Percentiles rank a stretch among this genome's conserved stretches.
Evolutionary conservation across 352 stramenopile genomes (phyloP).

Genomic region (Phytopythium oedochilum): DNA sequence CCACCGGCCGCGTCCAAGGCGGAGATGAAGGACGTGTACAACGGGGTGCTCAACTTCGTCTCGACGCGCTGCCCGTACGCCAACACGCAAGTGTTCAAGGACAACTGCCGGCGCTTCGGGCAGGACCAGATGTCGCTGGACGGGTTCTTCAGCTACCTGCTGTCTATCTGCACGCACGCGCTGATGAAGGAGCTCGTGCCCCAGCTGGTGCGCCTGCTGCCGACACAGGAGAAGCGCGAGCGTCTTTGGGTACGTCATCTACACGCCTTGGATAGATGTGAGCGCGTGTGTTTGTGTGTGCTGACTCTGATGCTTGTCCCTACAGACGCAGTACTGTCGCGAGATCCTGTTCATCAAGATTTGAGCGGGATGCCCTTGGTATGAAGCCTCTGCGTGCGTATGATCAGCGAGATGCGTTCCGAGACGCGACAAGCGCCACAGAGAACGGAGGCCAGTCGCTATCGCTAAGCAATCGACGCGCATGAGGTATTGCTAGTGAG

Average conservation of each 20-base stretch:
- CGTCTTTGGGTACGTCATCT: slow-evolving; percentile 61
- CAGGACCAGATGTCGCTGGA: slow-evolving; percentile 85
- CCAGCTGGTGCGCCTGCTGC: slow-evolving; percentile 74
- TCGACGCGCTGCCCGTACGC: slow-evolving; percentile 74
- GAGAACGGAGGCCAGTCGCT: neutral
- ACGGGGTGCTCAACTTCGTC: slow-evolving; percentile 75
- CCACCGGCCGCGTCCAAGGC: slow-evolving; percentile 44
- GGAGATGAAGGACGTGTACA: slow-evolving; percentile 84
- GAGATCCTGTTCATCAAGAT: slow-evolving; percentile 6
- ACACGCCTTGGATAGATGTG: too few species aligned
- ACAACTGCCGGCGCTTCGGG: slow-evolving; percentile 85
- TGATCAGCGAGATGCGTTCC: neutral
- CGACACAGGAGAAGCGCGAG: slow-evolving; percentile 82
- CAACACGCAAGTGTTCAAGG: slow-evolving; percentile 82
- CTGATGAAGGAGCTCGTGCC: slow-evolving; percentile 78
- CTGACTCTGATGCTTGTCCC: neutral
- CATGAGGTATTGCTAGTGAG: neutral
- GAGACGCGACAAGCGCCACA: too few species aligned
- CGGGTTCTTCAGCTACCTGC: slow-evolving; percentile 76
- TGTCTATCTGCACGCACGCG: slow-evolving; percentile 69
- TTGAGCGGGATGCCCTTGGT: neutral
- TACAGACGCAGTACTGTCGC: slow-evolving; percentile 1
- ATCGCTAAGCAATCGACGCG: neutral
- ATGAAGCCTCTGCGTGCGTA: neutral
- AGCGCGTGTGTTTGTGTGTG: neutral